Percentiles rank a stretch among this genome's conserved stretches.
These are phyloP conservation scores for Tylopilus felleus DNA, from an alignment of 768 basidiomycete species.

Conservation along the genomic window DNA sequence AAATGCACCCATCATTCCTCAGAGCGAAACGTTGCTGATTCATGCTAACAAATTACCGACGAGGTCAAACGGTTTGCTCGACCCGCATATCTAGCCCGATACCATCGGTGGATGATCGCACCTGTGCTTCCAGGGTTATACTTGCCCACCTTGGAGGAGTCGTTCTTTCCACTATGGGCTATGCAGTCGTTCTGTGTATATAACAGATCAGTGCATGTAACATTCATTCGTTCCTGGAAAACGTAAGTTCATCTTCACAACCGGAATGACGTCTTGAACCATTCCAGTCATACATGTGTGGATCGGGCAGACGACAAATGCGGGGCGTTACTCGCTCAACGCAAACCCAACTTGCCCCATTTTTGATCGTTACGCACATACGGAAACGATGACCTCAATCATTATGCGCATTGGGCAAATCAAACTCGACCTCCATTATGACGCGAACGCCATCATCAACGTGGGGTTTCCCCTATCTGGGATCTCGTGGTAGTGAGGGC, in stretches of 20 bases:
- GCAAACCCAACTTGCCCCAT: neutral
- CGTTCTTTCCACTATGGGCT: neutral
- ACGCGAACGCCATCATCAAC: slow-evolving; percentile 9
- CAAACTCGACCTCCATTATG: slow-evolving; percentile 1
- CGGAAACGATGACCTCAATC: slow-evolving; percentile 8
- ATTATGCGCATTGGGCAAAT: neutral
- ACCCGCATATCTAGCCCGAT: neutral
- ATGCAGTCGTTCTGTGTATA: neutral
- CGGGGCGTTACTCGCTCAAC: neutral
- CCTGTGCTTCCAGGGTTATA: neutral
- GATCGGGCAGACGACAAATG: slow-evolving; percentile 7
- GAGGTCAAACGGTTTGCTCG: neutral
- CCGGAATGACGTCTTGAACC: slow-evolving; percentile 6
- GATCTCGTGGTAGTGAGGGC: slow-evolving; percentile 10
- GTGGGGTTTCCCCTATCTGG: slow-evolving; percentile 5
- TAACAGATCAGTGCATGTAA: neutral
- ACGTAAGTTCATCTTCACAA: neutral
- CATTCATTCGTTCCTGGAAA: neutral
- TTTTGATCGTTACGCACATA: slow-evolving; percentile 5
- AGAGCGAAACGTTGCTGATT: neutral
- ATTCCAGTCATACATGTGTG: neutral
- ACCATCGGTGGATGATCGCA: neutral
- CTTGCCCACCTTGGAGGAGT: neutral
- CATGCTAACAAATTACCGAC: neutral
- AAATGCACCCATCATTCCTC: neutral